Conservation (phyloP, 208 protist genomes). For the Acanthamoeba healyi region DNA sequence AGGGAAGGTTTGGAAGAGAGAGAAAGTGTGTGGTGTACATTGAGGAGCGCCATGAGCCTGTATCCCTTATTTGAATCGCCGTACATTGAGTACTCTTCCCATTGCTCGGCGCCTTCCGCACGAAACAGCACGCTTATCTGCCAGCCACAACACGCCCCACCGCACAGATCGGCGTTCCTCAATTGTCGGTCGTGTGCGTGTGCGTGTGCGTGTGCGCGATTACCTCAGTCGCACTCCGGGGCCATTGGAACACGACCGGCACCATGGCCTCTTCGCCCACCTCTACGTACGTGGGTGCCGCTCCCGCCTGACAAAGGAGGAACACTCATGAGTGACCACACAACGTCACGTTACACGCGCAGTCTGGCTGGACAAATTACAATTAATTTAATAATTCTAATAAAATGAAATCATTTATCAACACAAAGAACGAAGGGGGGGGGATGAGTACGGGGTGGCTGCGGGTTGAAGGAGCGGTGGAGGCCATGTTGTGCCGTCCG, state of each 20-base stretch:
- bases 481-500: neutral
- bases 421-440: neutral
- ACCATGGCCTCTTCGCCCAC: neutral
- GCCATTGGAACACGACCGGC: slow-evolving; percentile 41
- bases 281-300: neutral
- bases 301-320: neutral
- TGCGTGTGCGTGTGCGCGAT: neutral
- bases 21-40: too few relatives aligned
- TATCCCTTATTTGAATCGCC: slow-evolving; percentile 25
- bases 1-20: too few relatives aligned
- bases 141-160: too few relatives aligned
- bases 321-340: neutral
- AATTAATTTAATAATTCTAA: neutral
- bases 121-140: slow-evolving; percentile 51
- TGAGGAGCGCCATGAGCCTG: slow-evolving; percentile 5
- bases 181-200: neutral
- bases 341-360: too few relatives aligned
- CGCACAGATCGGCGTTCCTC: too few relatives aligned
- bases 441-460: neutral
- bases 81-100: slow-evolving; percentile 29
- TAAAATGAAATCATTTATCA: slow-evolving; percentile 51
- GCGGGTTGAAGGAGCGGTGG: neutral
- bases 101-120: neutral
- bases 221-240: neutral
- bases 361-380: too few relatives aligned